Base-by-base conservation (phyloP, 139 green algal genomes). In the Limnomonas spitsbergensis region DNA sequence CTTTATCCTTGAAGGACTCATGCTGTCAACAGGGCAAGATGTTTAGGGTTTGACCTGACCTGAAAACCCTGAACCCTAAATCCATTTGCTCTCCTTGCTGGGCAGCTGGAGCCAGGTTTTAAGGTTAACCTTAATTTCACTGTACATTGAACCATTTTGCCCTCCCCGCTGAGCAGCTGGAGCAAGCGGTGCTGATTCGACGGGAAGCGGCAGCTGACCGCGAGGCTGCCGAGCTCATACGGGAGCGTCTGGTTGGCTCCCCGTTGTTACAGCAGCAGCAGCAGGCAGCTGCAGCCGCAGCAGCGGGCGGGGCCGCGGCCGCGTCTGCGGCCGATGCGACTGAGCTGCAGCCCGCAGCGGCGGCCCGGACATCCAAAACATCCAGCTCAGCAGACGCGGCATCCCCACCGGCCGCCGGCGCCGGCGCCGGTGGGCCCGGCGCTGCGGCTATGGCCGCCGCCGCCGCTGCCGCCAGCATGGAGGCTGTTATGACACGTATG, bases 161-260 rank as follows among this genome's bases (percentile, higher is more conserved):
- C 7, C 36, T 9, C 40, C 68, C 68, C 4, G n/a, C n/a, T n/a
- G n/a, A n/a, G n/a, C 73, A 78, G 73, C 35, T 78, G 47, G 3
- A 69, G 73, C 73, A 78, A 70, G 52, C 42, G 3, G n/a, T 39
- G 9, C 2, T 53, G 32, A 69, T 78, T 6, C 31, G 73, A 2
- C 14, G 24, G 2, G 47, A 78, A 31, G 73, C 73, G 35, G 73
- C 73, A 35, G 42, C 73, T 27, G 73, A 78, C 52, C 38, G 35
- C 32, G 73, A 78, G 38, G 73, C 73, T 4, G 52, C 32, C 4
- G 73, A 78, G 52, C 31, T 78, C 24, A 78, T 78, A 9, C 73
- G 73, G 2, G 6, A 24, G 3, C 47, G 39, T 7, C 70, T 76
- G 7, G 32, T 61, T 36, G 35, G 31, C 7, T n/a, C 26, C 35